Percentiles rank a stretch among this genome's conserved stretches.
These are phyloP conservation scores for Verticillium nonalfalfae DNA, from an alignment of 2,329 filamentous ascomycete genomes.

Conservation along the genomic window DNA sequence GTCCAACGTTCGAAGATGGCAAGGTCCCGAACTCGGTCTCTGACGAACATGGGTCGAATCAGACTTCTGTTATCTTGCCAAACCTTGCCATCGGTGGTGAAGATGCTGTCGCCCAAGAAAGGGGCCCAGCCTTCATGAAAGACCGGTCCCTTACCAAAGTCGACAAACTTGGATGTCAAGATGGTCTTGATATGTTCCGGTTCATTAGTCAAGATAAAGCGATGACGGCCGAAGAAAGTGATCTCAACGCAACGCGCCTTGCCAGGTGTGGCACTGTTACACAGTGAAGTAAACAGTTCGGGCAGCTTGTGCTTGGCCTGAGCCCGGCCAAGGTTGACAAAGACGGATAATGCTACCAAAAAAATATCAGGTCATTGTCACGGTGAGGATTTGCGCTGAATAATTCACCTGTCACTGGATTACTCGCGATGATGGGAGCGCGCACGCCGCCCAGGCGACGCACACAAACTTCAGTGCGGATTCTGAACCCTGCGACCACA, in stretches of 20 bases:
- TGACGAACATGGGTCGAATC: constrained; percentile 46
- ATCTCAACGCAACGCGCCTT: constrained; percentile 30
- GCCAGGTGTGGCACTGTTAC: constrained; percentile 17
- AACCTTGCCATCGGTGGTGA: constrained; percentile 42
- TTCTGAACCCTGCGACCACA: not conserved
- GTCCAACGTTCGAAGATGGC: constrained; percentile 56
- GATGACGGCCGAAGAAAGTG: constrained; percentile 19
- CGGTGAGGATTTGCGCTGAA: not conserved
- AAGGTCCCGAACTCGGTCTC: constrained; percentile 40
- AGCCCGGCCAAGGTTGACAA: constrained; percentile 6
- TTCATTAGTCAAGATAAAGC: constrained; percentile 42
- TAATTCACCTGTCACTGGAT: constrained; percentile 9
- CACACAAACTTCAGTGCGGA: not conserved
- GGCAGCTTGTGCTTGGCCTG: constrained; percentile 19
- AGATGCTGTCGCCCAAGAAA: constrained; percentile 50
- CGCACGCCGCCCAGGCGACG: constrained; percentile 7
- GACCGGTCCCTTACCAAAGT: constrained; percentile 40
- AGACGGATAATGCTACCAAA: constrained; percentile 7
- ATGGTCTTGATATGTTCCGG: constrained; percentile 39
- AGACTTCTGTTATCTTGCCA: constrained; percentile 49
- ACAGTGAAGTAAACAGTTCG: constrained; percentile 23
- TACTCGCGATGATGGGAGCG: constrained; percentile 10
- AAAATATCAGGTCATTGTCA: not conserved
- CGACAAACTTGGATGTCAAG: constrained; percentile 48
- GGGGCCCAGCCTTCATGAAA: constrained; percentile 36